Percentiles rank a stretch among this genome's conserved stretches.
phyloP scores from a whole-genome alignment of 805 yeast genomes.

The Metschnikowia lachancei region DNA sequence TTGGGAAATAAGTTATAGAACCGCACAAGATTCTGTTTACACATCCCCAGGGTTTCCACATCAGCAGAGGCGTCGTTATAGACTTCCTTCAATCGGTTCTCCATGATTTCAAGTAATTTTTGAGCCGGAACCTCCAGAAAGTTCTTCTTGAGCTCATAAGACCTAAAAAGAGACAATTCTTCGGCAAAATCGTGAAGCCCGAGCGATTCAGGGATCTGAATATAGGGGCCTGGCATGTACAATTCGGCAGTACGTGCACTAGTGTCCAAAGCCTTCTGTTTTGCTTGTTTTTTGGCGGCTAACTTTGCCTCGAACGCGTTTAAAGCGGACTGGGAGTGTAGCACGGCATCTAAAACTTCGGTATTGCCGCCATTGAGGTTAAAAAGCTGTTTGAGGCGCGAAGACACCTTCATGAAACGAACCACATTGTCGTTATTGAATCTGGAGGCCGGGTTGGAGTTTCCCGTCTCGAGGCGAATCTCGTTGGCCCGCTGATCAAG shows the following conservation, averaged over 20 bases:
- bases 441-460: conserved; percentile 11
- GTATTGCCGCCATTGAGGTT: conserved; percentile 18
- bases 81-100: conserved; percentile 4
- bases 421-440: conserved; percentile 11
- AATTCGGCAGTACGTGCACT: background rate
- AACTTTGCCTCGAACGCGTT: conserved; percentile 14
- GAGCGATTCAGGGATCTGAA: conserved; percentile 18
- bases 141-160: conserved; percentile 5
- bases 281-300: conserved; percentile 10
- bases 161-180: conserved; percentile 10
- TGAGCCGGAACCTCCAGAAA: conserved; percentile 7
- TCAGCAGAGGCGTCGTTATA: background rate
- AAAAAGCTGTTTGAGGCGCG: conserved; percentile 15
- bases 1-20: conserved; percentile 10
- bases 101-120: conserved; percentile 9
- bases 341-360: conserved; percentile 18
- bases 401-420: conserved; percentile 14
- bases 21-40: conserved; percentile 1
- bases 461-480: conserved; percentile 7
- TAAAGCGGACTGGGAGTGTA: conserved; percentile 15
- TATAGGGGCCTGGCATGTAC: conserved; percentile 9
- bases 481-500: conserved; percentile 15
- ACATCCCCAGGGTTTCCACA: conserved; percentile 1
- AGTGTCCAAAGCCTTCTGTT: background rate
- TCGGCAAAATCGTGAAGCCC: conserved; percentile 12